These are phyloP conservation scores for Chrysopogon serrulatus DNA, from an alignment of 176 grass and related monocot genomes.

Conservation along the genomic window DNA sequence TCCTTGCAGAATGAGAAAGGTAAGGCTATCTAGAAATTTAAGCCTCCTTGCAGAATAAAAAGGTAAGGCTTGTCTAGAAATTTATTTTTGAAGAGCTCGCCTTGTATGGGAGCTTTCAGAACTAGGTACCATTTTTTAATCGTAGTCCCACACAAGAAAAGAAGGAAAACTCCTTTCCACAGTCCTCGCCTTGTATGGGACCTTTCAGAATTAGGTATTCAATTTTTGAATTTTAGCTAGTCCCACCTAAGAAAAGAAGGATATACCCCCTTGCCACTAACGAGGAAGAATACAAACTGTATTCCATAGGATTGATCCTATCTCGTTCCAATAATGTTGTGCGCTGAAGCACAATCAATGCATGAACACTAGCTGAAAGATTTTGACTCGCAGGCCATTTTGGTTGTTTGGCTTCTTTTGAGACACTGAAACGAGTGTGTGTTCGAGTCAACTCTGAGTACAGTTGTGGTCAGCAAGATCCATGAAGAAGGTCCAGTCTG, in stretches of 20 bases:
- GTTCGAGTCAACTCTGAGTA: background rate
- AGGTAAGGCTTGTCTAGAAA: background rate
- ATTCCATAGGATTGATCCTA: background rate
- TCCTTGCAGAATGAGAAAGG: background rate
- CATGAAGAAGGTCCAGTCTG: background rate
- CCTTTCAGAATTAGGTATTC: too few relatives aligned
- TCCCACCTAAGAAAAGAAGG: background rate
- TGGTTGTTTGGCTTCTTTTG: background rate
- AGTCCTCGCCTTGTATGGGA: too few relatives aligned
- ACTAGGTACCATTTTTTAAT: background rate
- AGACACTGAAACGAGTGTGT: background rate
- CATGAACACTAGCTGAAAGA: background rate
- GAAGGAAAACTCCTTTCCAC: too few relatives aligned
- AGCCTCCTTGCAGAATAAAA: too few relatives aligned
- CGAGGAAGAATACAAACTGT: background rate
- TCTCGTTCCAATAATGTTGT: background rate
- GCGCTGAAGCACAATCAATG: background rate
- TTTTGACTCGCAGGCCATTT: background rate
- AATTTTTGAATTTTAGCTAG: background rate
- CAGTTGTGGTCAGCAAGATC: background rate
- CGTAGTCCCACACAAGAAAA: background rate
- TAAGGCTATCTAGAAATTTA: too few relatives aligned
- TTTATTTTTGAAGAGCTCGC: too few relatives aligned
- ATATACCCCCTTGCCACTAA: background rate
- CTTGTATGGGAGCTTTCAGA: background rate